Percentiles rank a stretch among this genome's conserved stretches.
Evolutionary conservation across 1,284 basidiomycete species (phyloP).

Genomic region (Agroathelia rolfsii): DNA sequence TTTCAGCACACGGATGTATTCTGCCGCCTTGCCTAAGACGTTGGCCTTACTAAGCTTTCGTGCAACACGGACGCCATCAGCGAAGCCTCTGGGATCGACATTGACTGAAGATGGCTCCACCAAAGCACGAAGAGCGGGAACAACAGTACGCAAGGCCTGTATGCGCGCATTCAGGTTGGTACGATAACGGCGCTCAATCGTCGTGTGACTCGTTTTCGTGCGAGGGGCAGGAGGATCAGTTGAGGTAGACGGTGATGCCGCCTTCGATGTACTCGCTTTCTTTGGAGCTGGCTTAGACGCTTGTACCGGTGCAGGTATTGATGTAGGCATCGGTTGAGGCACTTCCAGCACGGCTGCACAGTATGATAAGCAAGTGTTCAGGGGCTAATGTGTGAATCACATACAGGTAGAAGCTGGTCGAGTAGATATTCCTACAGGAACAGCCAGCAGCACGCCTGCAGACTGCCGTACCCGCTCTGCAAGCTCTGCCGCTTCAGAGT

Average conservation of each 20-base stretch:
- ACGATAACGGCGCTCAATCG: constrained; percentile 83
- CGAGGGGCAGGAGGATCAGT: too few species aligned
- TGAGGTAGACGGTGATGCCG: too few species aligned
- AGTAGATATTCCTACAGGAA: constrained; percentile 32
- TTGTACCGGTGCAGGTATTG: too few species aligned
- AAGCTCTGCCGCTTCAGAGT: constrained; percentile 31
- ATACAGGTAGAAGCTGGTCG: constrained; percentile 15
- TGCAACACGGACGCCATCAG: constrained; percentile 76
- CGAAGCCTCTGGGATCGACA: constrained; percentile 66
- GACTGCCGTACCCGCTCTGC: constrained; percentile 48
- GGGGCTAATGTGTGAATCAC: constrained; percentile 13
- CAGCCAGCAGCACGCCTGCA: constrained; percentile 53
- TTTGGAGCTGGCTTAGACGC: constrained; percentile 18
- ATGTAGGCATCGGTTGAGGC: constrained; percentile 13
- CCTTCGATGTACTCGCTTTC: constrained; percentile 21
- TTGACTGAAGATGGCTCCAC: constrained; percentile 41
- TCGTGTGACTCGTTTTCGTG: constrained; percentile 84
- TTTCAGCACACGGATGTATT: constrained; percentile 74
- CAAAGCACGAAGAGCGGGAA: constrained; percentile 72
- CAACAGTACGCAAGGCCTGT: constrained; percentile 69
- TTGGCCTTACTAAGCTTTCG: constrained; percentile 80
- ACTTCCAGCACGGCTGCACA: constrained; percentile 31
- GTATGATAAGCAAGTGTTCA: constrained; percentile 22
- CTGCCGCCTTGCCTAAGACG: constrained; percentile 72
- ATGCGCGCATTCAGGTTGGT: constrained; percentile 89